Evolutionary conservation across 1,284 basidiomycete genomes (phyloP), one percentile per base, ranked within the genome.

Genomic region (Afroboletus lepidellus): DNA sequence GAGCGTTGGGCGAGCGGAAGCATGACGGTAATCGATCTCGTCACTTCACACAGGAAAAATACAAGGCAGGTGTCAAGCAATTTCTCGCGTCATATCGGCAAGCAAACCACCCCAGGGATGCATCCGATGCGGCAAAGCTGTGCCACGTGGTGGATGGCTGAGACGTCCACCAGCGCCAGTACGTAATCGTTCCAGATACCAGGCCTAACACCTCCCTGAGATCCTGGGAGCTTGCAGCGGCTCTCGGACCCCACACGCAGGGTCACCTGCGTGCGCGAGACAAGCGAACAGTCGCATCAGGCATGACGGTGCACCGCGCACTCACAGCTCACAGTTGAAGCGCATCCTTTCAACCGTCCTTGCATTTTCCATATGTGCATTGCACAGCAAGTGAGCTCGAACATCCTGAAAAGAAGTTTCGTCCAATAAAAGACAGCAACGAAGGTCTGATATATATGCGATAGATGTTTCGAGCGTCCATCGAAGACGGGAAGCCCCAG

Each of bases 1-100:
- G 58, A 69, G 51, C 33, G 58, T 53, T 46, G 43, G 37, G 34
- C 46, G 53, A 39, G 43, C 33, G 48, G 54, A 41, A 21, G 30
- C 45, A 56, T 59, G 55, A 63, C 65, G 63, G 58, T 60, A 68
- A 46, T 32, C 6, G 27, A 34, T 68, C 52, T 57, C 67, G 65
- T 69, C 55, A 67, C 54, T 25, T 25, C 32, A 53, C 55, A 61
- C 63, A 64, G 58, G 48, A 62, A 64, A 46, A 37, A 41, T 43
- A 29, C 51, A 48, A 55, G 48, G 18, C 41, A 46, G 36, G 9
- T 65, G 66, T 57, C 60, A 55, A 1, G 13, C 16, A 45, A 54
- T 51, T 67, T 67, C 64, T 57, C 59, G 48, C 54, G 52, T 57
- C 59, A 57, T 48, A 46, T 62, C 63, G 62, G 57, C 49, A 45